Percentiles rank a stretch among this genome's conserved stretches.
phyloP scores from a whole-genome alignment of 2,329 filamentous ascomycete genomes.

The Dactylellina sp. region DNA sequence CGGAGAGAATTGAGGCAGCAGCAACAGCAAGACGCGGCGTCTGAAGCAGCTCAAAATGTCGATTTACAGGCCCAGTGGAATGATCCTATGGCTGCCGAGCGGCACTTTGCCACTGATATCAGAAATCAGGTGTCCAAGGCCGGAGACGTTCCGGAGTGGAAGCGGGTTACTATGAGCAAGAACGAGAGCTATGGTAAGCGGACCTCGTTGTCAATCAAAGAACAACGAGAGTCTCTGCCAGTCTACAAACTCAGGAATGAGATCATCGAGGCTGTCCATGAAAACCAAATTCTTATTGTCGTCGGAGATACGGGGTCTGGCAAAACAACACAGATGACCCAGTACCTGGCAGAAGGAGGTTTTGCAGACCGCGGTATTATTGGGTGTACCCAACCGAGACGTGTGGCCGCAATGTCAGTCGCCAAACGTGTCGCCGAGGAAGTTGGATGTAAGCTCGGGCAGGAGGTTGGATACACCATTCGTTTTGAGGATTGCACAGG shows the following conservation, averaged over 20 bases:
- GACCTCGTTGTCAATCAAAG: constrained; percentile 91
- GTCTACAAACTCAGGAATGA: constrained; percentile 89
- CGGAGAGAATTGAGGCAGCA: constrained; percentile 88
- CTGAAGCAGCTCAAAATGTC: constrained; percentile 79
- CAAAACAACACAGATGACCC: constrained; percentile 95
- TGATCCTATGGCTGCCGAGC: constrained; percentile 89
- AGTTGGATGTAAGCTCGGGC: constrained; percentile 88
- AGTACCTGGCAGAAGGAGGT: constrained; percentile 92
- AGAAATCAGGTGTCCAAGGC: constrained; percentile 72
- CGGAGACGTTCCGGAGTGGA: constrained; percentile 90
- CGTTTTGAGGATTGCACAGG: constrained; percentile 96
- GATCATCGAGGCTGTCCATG: constrained; percentile 84
- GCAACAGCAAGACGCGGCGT: constrained; percentile 80
- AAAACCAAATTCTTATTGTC: constrained; percentile 93
- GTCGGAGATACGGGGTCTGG: constrained; percentile 97
- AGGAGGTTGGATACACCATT: constrained; percentile 96
- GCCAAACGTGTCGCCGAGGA: constrained; percentile 97
- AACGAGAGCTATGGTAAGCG: constrained; percentile 85
- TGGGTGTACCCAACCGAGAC: constrained; percentile 94
- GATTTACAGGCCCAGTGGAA: constrained; percentile 94
- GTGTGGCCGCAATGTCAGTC: constrained; percentile 97
- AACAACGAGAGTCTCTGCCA: constrained; percentile 89
- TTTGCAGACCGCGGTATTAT: constrained; percentile 90
- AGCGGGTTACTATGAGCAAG: constrained; percentile 81
- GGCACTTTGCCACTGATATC: constrained; percentile 89